A percentile compares a stretch with the other conserved stretches of the same genome.
Conservation (phyloP, 176 grass and related monocot genomes). For the Musa acuminata region DNA sequence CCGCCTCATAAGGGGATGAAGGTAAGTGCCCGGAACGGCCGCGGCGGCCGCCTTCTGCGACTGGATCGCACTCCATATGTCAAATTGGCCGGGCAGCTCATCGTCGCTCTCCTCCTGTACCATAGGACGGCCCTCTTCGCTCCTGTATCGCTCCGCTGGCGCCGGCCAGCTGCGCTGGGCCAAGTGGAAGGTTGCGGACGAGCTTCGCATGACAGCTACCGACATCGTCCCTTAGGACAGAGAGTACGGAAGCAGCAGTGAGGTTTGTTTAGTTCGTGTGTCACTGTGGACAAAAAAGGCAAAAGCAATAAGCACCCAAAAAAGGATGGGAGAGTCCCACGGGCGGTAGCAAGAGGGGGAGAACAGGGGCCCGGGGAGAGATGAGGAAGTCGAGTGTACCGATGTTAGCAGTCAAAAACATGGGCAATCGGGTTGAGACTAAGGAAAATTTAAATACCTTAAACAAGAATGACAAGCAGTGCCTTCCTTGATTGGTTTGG, state of each 20-base stretch:
- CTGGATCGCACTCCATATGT: slow-evolving; percentile 71
- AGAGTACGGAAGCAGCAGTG: neutral
- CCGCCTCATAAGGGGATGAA: slow-evolving; percentile 41
- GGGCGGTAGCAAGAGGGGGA: neutral
- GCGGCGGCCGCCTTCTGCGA: slow-evolving; percentile 1
- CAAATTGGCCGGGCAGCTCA: slow-evolving; percentile 29
- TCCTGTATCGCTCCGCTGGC: neutral
- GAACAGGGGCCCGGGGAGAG: neutral
- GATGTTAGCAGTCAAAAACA: neutral
- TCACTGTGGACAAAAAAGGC: neutral
- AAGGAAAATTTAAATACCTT: neutral
- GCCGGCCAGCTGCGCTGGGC: neutral
- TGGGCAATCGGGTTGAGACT: neutral
- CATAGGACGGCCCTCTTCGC: neutral
- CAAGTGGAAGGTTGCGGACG: neutral
- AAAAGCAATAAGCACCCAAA: neutral
- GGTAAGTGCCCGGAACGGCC: slow-evolving; percentile 30
- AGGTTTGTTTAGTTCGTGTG: neutral
- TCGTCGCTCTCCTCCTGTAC: slow-evolving; percentile 16
- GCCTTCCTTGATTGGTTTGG: neutral
- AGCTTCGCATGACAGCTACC: neutral
- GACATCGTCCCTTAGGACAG: neutral
- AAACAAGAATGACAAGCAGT: neutral
- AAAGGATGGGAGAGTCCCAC: neutral
- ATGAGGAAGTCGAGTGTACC: neutral